These are phyloP conservation scores for Oryza glaberrima DNA, from an alignment of 176 grass and related monocot genomes.

Conservation along the genomic window DNA sequence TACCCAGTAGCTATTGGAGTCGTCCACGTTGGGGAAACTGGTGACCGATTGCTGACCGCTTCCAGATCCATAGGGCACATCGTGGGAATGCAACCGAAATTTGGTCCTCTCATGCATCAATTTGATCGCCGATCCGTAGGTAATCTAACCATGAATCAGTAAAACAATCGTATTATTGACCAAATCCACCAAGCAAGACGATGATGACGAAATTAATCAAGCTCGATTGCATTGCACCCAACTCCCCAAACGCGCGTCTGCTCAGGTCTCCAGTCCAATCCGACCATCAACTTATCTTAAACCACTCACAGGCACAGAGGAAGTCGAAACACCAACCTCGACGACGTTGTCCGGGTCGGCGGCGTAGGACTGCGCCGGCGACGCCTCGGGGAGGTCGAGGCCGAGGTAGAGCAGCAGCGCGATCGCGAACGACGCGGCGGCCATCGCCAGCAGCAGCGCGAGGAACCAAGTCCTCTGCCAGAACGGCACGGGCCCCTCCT, in stretches of 20 bases:
- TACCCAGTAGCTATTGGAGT: conserved; percentile 92
- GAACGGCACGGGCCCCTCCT: conserved; percentile 45
- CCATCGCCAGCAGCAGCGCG: conserved; percentile 65
- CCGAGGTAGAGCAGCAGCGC: conserved; percentile 72
- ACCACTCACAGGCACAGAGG: not conserved
- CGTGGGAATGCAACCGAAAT: conserved; percentile 81
- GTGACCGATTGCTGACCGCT: conserved; percentile 89
- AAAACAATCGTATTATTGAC: conserved; percentile 23
- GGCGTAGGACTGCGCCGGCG: conserved; percentile 53
- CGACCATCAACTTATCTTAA: not conserved
- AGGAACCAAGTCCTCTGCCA: conserved; percentile 92
- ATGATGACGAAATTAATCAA: not conserved
- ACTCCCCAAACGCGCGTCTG: not conserved
- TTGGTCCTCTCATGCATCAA: conserved; percentile 74
- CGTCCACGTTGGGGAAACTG: conserved; percentile 73
- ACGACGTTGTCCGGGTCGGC: conserved; percentile 47
- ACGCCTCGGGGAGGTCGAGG: conserved; percentile 61
- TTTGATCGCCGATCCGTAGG: conserved; percentile 71
- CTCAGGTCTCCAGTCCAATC: not conserved
- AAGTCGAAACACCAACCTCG: conserved; percentile 48
- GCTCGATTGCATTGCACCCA: not conserved
- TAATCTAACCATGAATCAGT: conserved; percentile 54
- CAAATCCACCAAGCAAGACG: conserved; percentile 5
- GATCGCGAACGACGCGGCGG: conserved; percentile 68
- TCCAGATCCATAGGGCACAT: conserved; percentile 82